Conservation (phyloP, 352 stramenopile genomes). For the Pythium sukuiense region DNA sequence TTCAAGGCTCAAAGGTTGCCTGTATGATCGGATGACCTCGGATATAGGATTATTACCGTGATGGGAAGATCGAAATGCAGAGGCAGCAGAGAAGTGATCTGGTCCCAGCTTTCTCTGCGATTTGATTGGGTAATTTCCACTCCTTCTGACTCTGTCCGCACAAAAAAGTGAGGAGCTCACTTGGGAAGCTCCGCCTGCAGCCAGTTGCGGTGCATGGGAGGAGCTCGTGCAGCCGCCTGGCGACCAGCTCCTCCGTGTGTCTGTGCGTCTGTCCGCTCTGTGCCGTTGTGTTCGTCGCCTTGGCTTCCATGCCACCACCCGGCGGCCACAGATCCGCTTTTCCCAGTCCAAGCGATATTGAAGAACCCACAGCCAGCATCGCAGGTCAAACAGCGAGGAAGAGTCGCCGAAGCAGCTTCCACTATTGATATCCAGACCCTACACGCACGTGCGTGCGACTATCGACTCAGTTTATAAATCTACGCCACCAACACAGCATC, state of each 20-base stretch:
- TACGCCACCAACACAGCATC: not conserved
- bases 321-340: not conserved
- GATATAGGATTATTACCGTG: not conserved
- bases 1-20: not conserved
- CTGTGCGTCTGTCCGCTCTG: too few species aligned
- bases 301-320: not conserved
- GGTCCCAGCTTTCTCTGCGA: slow-evolving; percentile 5
- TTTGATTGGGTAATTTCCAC: slow-evolving; percentile 25
- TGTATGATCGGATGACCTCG: slow-evolving; percentile 11
- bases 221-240: not conserved
- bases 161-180: slow-evolving; percentile 12
- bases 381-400: not conserved
- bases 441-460: not conserved
- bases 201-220: slow-evolving; percentile 2
- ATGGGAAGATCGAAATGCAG: slow-evolving; percentile 28
- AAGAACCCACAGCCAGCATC: not conserved
- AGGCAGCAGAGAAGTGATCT: slow-evolving; percentile 25
- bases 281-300: not conserved
- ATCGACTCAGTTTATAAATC: not conserved
- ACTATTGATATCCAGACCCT: not conserved
- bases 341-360: not conserved
- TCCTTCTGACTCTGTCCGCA: slow-evolving; percentile 14
- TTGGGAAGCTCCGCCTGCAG: not conserved
- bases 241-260: not conserved
- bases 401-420: not conserved